Evolutionary conservation across 2,329 filamentous ascomycete genomes (phyloP), one percentile per base, ranked within the genome.

Genomic region (Ophiognomonia clavigignenti-juglandacearum): DNA sequence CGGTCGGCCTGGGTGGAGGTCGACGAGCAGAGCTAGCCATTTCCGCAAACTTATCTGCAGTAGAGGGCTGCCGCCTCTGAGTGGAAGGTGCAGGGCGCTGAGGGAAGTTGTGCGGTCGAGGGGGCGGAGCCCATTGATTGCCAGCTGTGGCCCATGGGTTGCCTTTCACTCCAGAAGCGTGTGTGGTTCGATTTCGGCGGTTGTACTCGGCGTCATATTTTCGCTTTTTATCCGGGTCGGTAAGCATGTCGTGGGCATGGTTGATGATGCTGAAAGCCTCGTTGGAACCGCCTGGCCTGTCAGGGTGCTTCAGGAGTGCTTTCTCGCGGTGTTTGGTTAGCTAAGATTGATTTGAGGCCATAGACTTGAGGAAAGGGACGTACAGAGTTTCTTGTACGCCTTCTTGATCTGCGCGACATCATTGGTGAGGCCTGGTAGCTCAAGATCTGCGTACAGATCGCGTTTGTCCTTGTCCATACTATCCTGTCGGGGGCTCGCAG

Each of bases 231-330:
- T 68, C 65, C 1, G 74, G 68, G 48, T 79, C 75, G 22, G 68
- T 72, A 13, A 82, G 64, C 44, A 96, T 75, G 62, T 96, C 90
- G 61, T 95, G 84, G 19, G 90, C 90, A 4, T 86, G 81, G 65
- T 95, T 88, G 40, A 96, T 95, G 41, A 84, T 79, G 64, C 95
- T 87, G 60, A 96, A 96, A 61, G 85, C 86, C 60, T 92, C 88
- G 48, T 79, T 69, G 66, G 95, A 89, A 59, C 80, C 81, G 43
- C 90, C 90, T 10, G 85, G 88, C 50, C 90, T 85, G 63, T 96
- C 90, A 7, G 90, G 90, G 60, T 96, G 90, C 59, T 86, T 95
- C 64, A 87, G 86, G 39, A 95, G 73, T 39, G 89, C 89, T 89
- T 48, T 13, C 37, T 16, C 16, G 18, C 20, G 18, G 19, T 11